Evolutionary conservation across 2,329 filamentous ascomycete genomes (phyloP), one percentile per base, ranked within the genome.

Genomic region (Acarospora socialis): DNA sequence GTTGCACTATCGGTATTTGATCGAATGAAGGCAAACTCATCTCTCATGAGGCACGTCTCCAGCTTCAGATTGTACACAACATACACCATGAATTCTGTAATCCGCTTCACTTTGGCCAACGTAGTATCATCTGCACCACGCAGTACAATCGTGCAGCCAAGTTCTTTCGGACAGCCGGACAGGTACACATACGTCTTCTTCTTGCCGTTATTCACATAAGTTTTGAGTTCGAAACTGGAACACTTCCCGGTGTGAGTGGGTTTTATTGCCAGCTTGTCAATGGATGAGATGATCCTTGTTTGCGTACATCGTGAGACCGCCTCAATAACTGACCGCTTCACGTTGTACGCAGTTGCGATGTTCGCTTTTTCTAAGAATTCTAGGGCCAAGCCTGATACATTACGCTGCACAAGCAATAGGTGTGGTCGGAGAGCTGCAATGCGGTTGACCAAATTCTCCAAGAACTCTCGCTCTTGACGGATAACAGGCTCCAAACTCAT

Each of bases 71-170:
- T 98, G 57, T 98, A 98, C 8, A 95, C 86, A 13, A 98, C 92
- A 45, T 95, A 98, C 21, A 92, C 80, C 87, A 98, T 94, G 50
- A 98, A 95, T 51, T 98, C 90, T 7, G 87, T 90, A 43, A 98
- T 90, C 32, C 75, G 72, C 57, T 98, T 98, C 54, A 98, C 74
- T 45, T 76, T 81, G 2, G 73, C 64, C 12, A 98, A 65, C 1
- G 74, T 65, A 28, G 70, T 61, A 18, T 74, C 76, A 37, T 79
- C 74, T 3, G 79, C 81, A 1, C 90, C 90, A 27, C 90, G 76
- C 14, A 98, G 63, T 8, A 84, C 82, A 44, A 98, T 93, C 0
- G 90, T 98, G 50, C 90, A 95, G 0, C 90, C 92, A 2, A 98
- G 70, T 37, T 92, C 80, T 40, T 81, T 82, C 6, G 79, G 74